Conservation (phyloP, 768 basidiomycete species). For the Crassisporium funariophilum region DNA sequence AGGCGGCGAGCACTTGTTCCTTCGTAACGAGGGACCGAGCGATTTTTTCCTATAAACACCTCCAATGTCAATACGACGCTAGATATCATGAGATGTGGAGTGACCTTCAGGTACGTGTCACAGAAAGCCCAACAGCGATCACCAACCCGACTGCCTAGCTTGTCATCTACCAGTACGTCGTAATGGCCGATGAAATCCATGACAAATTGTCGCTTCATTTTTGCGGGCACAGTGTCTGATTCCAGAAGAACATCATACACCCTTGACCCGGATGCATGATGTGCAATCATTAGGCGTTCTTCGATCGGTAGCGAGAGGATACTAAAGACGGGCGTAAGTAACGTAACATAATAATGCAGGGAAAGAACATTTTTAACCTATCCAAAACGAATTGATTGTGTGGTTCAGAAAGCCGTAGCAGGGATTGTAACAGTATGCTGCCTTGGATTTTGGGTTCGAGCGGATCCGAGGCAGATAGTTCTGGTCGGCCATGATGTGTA, state of each 20-base stretch:
- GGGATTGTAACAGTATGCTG: constrained; percentile 79
- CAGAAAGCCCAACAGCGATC: constrained; percentile 90
- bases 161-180: constrained; percentile 82
- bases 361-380: constrained; percentile 47
- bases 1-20: constrained; percentile 70
- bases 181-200: constrained; percentile 78
- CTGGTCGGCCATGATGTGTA: constrained; percentile 14
- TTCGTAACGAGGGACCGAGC: constrained; percentile 76
- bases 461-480: constrained; percentile 30
- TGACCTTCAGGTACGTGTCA: constrained; percentile 91
- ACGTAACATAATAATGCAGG: neutral
- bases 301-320: constrained; percentile 58
- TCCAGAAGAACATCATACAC: constrained; percentile 80
- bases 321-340: constrained; percentile 37
- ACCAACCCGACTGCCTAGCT: constrained; percentile 86
- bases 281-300: constrained; percentile 54
- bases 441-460: constrained; percentile 81
- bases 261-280: constrained; percentile 67
- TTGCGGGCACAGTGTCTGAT: constrained; percentile 62
- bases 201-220: constrained; percentile 71
- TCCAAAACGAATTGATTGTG: constrained; percentile 69
- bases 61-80: constrained; percentile 5
- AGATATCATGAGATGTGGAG: constrained; percentile 16
- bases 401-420: constrained; percentile 69
- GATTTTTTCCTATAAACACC: constrained; percentile 79